Evolutionary conservation across 2,329 filamentous ascomycete species (phyloP).

Genomic region (Metarhizium robertsii): DNA sequence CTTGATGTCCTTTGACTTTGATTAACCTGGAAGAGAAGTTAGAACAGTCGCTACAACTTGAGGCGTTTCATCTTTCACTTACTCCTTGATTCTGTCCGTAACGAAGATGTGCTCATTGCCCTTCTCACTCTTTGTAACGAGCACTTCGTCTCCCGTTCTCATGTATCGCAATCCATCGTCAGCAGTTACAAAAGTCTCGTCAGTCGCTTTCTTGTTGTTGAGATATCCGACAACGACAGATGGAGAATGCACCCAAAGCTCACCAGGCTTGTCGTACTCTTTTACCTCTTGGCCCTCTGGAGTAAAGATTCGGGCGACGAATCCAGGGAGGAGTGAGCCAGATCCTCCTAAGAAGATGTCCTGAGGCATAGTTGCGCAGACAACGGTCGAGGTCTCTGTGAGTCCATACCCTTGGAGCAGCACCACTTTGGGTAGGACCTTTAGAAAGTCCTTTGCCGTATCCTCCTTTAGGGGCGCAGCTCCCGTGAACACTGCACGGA

Average conservation of each 20-base stretch:
- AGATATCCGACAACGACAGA: conserved; percentile 71
- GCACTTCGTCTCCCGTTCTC: conserved; percentile 71
- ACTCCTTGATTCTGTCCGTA: conserved; percentile 61
- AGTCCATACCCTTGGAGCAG: conserved; percentile 64
- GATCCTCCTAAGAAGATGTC: conserved; percentile 66
- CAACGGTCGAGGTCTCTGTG: conserved; percentile 51
- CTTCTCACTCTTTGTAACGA: conserved; percentile 35
- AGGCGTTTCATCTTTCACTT: neutral
- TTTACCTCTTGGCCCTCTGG: conserved; percentile 42
- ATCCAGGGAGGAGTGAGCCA: conserved; percentile 58
- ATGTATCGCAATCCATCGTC: conserved; percentile 58
- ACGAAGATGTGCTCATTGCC: conserved; percentile 74
- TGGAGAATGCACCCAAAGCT: conserved; percentile 68
- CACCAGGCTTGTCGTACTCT: conserved; percentile 59
- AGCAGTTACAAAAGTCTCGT: conserved; percentile 58
- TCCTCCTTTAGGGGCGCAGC: conserved; percentile 71
- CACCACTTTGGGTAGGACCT: conserved; percentile 51
- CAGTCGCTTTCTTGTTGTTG: conserved; percentile 69
- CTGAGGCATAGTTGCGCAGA: conserved; percentile 12
- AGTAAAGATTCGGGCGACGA: conserved; percentile 53
- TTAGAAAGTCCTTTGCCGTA: conserved; percentile 54
- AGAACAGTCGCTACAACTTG: neutral
- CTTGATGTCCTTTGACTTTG: conserved; percentile 51
- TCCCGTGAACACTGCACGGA: conserved; percentile 59
- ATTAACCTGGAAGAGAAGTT: conserved; percentile 29